Evolutionary conservation across 2,329 filamentous ascomycete genomes (phyloP).

Genomic region (Pseudocercospora macadamiae): DNA sequence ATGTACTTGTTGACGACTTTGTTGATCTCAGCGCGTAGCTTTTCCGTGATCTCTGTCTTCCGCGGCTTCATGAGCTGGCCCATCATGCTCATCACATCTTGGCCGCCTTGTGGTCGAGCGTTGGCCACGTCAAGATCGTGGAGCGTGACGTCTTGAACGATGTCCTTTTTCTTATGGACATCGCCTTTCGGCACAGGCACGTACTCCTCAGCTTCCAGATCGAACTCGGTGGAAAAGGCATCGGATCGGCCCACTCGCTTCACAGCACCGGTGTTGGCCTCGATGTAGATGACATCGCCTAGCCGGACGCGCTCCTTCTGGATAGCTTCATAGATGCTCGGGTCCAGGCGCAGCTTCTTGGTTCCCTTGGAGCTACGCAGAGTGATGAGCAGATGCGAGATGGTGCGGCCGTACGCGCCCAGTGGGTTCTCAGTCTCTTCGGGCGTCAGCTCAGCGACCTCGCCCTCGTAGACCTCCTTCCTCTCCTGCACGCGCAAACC

Average conservation of each 20-base stretch:
- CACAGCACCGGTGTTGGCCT: slow-evolving; percentile 97
- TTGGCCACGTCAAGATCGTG: slow-evolving; percentile 97
- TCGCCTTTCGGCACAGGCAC: slow-evolving; percentile 98
- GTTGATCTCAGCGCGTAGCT: slow-evolving; percentile 93
- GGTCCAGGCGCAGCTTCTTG: slow-evolving; percentile 95
- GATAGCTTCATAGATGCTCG: slow-evolving; percentile 98
- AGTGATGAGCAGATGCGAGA: slow-evolving; percentile 91
- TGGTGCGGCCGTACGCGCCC: slow-evolving; percentile 95
- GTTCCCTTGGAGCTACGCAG: slow-evolving; percentile 94
- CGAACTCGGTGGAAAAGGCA: slow-evolving; percentile 97
- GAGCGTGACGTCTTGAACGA: slow-evolving; percentile 96
- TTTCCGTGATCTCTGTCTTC: slow-evolving; percentile 99
- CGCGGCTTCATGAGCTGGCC: slow-evolving; percentile 99
- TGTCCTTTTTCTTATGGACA: slow-evolving; percentile 99
- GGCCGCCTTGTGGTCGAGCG: slow-evolving; percentile 89
- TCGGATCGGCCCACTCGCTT: slow-evolving; percentile 96
- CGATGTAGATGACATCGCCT: slow-evolving; percentile 98
- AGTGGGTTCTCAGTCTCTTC: slow-evolving; percentile 98
- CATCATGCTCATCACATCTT: slow-evolving; percentile 99
- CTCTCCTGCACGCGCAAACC: slow-evolving; percentile 96
- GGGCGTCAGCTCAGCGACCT: slow-evolving; percentile 95
- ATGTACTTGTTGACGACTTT: slow-evolving; percentile 99
- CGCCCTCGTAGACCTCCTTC: slow-evolving; percentile 98
- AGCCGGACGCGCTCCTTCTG: slow-evolving; percentile 96
- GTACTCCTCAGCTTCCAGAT: slow-evolving; percentile 97